A percentile compares a stretch with the other conserved stretches of the same genome.
Conservation (phyloP, 495 filamentous ascomycete species). For the Haplographium delicatum region DNA sequence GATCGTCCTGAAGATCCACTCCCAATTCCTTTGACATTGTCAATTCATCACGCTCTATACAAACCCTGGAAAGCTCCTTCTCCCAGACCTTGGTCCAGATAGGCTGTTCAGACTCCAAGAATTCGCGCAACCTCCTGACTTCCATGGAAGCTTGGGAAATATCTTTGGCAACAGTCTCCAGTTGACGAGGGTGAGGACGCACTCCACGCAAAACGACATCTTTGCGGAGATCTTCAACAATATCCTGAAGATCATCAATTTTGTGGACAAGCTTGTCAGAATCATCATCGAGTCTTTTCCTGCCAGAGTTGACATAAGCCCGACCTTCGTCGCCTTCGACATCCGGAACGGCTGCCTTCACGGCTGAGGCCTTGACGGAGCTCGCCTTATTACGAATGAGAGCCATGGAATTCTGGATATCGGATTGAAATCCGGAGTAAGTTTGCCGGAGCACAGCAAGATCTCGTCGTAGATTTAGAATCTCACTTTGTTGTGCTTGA, state of each 20-base stretch:
- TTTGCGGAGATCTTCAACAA: slow-evolving; percentile 95
- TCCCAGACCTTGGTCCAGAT: slow-evolving; percentile 99
- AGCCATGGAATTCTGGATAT: slow-evolving; percentile 83
- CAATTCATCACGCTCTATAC: slow-evolving; percentile 87
- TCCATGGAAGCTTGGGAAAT: slow-evolving; percentile 75
- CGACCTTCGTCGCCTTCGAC: slow-evolving; percentile 69
- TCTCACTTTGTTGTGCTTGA: slow-evolving; percentile 58
- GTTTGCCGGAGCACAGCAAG: slow-evolving; percentile 91
- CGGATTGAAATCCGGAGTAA: slow-evolving; percentile 82
- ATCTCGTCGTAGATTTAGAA: slow-evolving; percentile 82
- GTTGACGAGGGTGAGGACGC: slow-evolving; percentile 82
- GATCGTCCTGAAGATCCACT: slow-evolving; percentile 85
- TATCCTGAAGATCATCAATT: slow-evolving; percentile 93
- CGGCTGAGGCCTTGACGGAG: slow-evolving; percentile 69
- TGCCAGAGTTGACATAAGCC: slow-evolving; percentile 76
- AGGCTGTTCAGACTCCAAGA: slow-evolving; percentile 84
- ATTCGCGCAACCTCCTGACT: slow-evolving; percentile 93
- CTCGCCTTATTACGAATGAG: slow-evolving; percentile 72
- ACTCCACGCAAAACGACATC: slow-evolving; percentile 93
- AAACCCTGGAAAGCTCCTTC: slow-evolving; percentile 88
- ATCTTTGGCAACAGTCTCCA: slow-evolving; percentile 83
- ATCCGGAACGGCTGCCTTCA: slow-evolving; percentile 57
- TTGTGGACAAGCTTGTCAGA: slow-evolving; percentile 82
- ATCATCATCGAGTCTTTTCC: slow-evolving; percentile 76
- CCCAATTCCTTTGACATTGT: slow-evolving; percentile 92